These are phyloP conservation scores for Jackrogersella multiformis DNA, from an alignment of 495 filamentous ascomycete genomes.

Conservation along the genomic window DNA sequence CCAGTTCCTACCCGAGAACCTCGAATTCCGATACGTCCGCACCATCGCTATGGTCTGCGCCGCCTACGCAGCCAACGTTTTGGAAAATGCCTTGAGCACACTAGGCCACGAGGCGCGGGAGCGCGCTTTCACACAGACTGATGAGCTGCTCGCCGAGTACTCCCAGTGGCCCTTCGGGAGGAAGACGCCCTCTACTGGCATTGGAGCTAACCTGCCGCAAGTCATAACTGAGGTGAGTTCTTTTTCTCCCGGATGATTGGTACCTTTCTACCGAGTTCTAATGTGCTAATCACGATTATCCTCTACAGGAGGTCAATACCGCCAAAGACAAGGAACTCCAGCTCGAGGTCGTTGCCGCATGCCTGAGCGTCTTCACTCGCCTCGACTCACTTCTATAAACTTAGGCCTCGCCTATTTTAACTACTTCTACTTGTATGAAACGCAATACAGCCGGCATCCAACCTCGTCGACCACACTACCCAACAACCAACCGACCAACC, in stretches of 20 bases:
- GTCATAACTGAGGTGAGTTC: constrained; percentile 73
- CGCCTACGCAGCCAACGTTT: constrained; percentile 95
- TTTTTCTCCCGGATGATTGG: neutral
- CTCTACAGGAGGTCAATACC: constrained; percentile 72
- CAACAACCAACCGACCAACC: neutral
- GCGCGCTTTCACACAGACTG: constrained; percentile 93
- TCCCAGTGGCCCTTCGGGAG: constrained; percentile 95
- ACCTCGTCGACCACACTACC: constrained; percentile 6
- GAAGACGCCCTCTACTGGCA: constrained; percentile 77
- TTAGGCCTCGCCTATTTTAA: neutral
- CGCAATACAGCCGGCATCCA: constrained; percentile 23
- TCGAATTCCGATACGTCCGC: constrained; percentile 90
- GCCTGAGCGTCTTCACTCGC: constrained; percentile 94
- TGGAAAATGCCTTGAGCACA: constrained; percentile 94
- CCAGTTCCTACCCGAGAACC: constrained; percentile 90
- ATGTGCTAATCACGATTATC: constrained; percentile 7
- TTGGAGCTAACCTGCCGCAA: constrained; percentile 94
- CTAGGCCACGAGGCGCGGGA: constrained; percentile 94
- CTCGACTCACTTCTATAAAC: constrained; percentile 89
- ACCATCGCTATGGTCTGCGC: constrained; percentile 97
- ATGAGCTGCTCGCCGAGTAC: constrained; percentile 94
- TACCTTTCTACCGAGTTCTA: neutral
- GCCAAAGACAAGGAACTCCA: constrained; percentile 93
- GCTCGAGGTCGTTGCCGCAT: constrained; percentile 95
- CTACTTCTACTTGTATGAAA: constrained; percentile 22